A percentile compares a stretch with the other conserved stretches of the same genome.
Evolutionary conservation across 306 rosid species (phyloP).

Genomic region (Fagus sylvatica): DNA sequence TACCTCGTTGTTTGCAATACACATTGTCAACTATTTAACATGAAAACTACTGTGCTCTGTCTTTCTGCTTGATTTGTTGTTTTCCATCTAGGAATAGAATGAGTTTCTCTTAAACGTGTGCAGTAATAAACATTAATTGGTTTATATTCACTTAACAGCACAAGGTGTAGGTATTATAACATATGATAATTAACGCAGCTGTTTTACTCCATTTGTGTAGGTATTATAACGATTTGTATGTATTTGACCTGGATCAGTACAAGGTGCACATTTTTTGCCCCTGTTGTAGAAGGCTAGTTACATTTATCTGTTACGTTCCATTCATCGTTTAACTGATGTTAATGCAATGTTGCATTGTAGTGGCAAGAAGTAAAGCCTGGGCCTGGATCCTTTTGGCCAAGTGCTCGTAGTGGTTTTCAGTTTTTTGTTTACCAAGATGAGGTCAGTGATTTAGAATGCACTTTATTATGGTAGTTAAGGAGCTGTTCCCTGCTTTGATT

Average conservation of each 20-base stretch:
- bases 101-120: slow-evolving; percentile 3
- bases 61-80: slow-evolving; percentile 4
- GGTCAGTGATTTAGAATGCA: slow-evolving; percentile 49
- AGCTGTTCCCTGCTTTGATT: slow-evolving; percentile 17
- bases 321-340: slow-evolving; percentile 7
- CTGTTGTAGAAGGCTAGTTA: slow-evolving; percentile 12
- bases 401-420: slow-evolving; percentile 95
- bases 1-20: slow-evolving; percentile 1
- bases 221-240: slow-evolving; percentile 85
- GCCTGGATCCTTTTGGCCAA: slow-evolving; percentile 98
- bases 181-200: slow-evolving; percentile 16
- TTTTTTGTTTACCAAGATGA: slow-evolving; percentile 91
- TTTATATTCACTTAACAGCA: slow-evolving; percentile 22
- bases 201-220: slow-evolving; percentile 47
- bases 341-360: slow-evolving; percentile 47
- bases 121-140: slow-evolving; percentile 4
- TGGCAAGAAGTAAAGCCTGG: slow-evolving; percentile 97
- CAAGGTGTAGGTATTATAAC: slow-evolving; percentile 5
- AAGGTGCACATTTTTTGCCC: slow-evolving; percentile 56
- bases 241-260: slow-evolving; percentile 91
- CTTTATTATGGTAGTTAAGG: slow-evolving; percentile 7
- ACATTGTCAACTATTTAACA: slow-evolving; percentile 14
- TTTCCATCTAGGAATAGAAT: background rate
- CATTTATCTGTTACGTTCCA: slow-evolving; percentile 6
- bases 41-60: slow-evolving; percentile 10